These are phyloP conservation scores for Sugiyamaella lignohabitans DNA, from an alignment of 805 yeast species.

Conservation along the genomic window DNA sequence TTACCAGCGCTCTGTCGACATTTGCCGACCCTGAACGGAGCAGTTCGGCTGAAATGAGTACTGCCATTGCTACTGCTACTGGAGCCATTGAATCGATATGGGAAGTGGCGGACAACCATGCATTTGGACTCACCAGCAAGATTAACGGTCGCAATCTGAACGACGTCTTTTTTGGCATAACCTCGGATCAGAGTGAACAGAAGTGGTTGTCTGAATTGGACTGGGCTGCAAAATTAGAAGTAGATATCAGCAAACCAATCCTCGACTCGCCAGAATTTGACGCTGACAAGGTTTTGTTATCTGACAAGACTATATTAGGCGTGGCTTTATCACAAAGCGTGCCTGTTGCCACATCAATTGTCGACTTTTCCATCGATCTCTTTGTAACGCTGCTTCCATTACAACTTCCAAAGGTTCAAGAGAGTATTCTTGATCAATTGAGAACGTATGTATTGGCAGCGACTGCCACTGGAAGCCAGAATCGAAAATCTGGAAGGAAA, in stretches of 20 bases:
- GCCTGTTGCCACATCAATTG: slow-evolving; percentile 41
- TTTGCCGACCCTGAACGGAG: slow-evolving; percentile 30
- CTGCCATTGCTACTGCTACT: slow-evolving; percentile 28
- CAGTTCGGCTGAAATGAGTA: slow-evolving; percentile 21
- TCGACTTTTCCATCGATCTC: slow-evolving; percentile 75
- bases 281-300: slow-evolving; percentile 16
- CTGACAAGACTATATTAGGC: slow-evolving; percentile 12
- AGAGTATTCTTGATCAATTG: slow-evolving; percentile 77
- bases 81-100: slow-evolving; percentile 30
- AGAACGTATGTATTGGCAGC: slow-evolving; percentile 40
- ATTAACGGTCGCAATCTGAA: slow-evolving; percentile 8
- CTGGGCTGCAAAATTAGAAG: slow-evolving; percentile 19
- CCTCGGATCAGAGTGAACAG: slow-evolving; percentile 9
- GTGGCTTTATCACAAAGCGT: slow-evolving; percentile 20
- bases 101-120: slow-evolving; percentile 35
- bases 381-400: slow-evolving; percentile 65
- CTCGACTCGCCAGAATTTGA: slow-evolving; percentile 25
- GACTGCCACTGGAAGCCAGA: slow-evolving; percentile 15
- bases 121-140: slow-evolving; percentile 40
- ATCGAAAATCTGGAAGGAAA: slow-evolving; percentile 29
- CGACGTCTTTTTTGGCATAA: slow-evolving; percentile 17
- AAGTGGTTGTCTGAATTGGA: slow-evolving; percentile 25
- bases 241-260: slow-evolving; percentile 21
- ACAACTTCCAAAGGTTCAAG: slow-evolving; percentile 72
- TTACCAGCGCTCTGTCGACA: slow-evolving; percentile 28